A percentile compares a stretch with the other conserved stretches of the same genome.
These are phyloP conservation scores for Hansenula lynferdii DNA, from an alignment of 1,139 yeast genomes.

Conservation along the genomic window DNA sequence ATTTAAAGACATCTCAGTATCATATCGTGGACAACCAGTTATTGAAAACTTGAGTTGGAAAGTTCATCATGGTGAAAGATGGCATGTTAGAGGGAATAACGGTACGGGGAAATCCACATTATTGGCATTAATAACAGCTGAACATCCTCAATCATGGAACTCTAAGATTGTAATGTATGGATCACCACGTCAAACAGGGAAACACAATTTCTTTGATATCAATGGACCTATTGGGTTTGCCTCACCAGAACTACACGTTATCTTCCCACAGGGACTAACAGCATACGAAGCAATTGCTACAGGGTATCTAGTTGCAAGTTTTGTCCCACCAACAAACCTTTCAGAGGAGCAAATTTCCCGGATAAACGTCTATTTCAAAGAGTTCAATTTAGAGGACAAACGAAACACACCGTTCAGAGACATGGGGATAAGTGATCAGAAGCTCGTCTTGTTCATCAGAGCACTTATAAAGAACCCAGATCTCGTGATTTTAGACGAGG, in stretches of 20 bases:
- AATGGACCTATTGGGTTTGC: constrained; percentile 80
- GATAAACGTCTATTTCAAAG: constrained; percentile 30
- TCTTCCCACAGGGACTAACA: constrained; percentile 56
- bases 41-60: constrained; percentile 61
- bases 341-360: constrained; percentile 29
- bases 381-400: constrained; percentile 27
- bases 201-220: constrained; percentile 72
- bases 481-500: constrained; percentile 82
- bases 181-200: constrained; percentile 66
- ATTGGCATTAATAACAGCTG: constrained; percentile 80
- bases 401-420: constrained; percentile 42
- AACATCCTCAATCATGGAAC: constrained; percentile 96
- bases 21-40: constrained; percentile 59
- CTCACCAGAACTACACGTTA: constrained; percentile 88
- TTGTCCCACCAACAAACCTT: constrained; percentile 35
- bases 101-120: constrained; percentile 94
- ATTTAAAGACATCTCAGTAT: constrained; percentile 58
- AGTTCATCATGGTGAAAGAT: constrained; percentile 66
- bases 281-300: constrained; percentile 62
- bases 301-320: constrained; percentile 63
- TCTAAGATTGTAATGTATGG: constrained; percentile 63
- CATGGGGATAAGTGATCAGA: constrained; percentile 70
- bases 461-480: constrained; percentile 75
- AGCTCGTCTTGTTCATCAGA: constrained; percentile 68
- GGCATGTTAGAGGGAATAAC: constrained; percentile 88